Evolutionary conservation across 2,329 filamentous ascomycete genomes (phyloP).

Genomic region (Curvularia lunata): DNA sequence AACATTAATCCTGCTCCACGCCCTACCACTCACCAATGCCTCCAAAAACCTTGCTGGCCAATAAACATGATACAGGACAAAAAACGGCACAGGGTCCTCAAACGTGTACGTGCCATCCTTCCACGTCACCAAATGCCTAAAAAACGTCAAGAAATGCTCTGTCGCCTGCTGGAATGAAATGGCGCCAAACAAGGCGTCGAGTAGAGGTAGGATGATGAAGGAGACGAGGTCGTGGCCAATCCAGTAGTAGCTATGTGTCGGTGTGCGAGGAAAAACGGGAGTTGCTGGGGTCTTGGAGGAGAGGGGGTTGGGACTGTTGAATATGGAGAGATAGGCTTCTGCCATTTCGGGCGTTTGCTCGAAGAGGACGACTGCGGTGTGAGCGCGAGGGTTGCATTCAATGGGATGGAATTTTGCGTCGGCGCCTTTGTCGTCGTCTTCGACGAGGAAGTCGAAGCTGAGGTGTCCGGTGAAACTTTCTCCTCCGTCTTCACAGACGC

Average conservation of each 20-base stretch:
- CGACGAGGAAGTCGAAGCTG: constrained; percentile 73
- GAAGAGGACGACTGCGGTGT: constrained; percentile 71
- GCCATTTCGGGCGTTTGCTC: constrained; percentile 38
- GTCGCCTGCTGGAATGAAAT: constrained; percentile 29
- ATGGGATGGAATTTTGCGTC: constrained; percentile 65
- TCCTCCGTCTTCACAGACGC: constrained; percentile 60
- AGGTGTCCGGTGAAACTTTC: constrained; percentile 70
- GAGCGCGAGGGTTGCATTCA: constrained; percentile 73
- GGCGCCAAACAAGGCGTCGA: constrained; percentile 28
- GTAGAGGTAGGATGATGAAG: constrained; percentile 52
- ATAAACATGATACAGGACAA: constrained; percentile 60
- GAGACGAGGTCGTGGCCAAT: constrained; percentile 69
- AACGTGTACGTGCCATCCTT: constrained; percentile 58
- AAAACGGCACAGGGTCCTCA: constrained; percentile 59
- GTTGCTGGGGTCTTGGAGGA: constrained; percentile 10
- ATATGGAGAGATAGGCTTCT: constrained; percentile 36
- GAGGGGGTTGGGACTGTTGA: constrained; percentile 26
- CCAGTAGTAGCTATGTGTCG: constrained; percentile 62
- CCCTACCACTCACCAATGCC: constrained; percentile 54
- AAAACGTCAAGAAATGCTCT: constrained; percentile 41
- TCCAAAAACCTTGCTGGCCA: constrained; percentile 61
- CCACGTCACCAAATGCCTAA: constrained; percentile 55
- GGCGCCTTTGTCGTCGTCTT: constrained; percentile 47
- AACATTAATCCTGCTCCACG: constrained; percentile 71
- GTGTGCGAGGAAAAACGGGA: constrained; percentile 31